A percentile compares a stretch with the other conserved stretches of the same genome.
These are phyloP conservation scores for Bombardia bombarda DNA, from an alignment of 495 filamentous ascomycete genomes.

Conservation along the genomic window DNA sequence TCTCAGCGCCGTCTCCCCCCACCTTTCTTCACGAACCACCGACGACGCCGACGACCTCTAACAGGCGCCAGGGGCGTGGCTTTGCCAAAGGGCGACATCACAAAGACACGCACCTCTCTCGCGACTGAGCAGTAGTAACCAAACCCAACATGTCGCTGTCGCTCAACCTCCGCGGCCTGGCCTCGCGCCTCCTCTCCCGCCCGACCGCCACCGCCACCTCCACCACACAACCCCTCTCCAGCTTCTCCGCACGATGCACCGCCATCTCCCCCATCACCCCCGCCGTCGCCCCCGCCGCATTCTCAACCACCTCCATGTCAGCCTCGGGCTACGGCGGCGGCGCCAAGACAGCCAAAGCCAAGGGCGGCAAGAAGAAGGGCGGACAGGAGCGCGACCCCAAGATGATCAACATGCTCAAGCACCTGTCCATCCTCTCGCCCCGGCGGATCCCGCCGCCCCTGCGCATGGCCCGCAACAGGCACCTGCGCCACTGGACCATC, in stretches of 20 bases:
- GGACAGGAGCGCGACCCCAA: conserved; percentile 13
- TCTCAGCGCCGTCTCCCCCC: too few species aligned
- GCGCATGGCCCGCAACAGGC: conserved; percentile 76
- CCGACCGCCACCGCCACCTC: background rate
- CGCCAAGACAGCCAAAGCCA: background rate
- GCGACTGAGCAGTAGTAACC: background rate
- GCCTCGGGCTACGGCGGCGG: background rate
- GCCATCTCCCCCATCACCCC: background rate
- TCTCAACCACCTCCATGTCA: background rate
- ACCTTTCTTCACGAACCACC: too few species aligned
- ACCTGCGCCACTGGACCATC: conserved; percentile 97
- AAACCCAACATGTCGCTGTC: conserved; percentile 15
- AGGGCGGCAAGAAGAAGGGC: conserved; percentile 16
- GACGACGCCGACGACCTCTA: background rate
- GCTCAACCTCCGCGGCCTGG: conserved; percentile 20
- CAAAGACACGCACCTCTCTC: background rate
- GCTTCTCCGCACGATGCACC: background rate
- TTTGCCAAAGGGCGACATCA: background rate
- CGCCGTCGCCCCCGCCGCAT: background rate
- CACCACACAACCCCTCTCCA: conserved; percentile 4
- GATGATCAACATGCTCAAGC: conserved; percentile 23
- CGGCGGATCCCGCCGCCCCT: conserved; percentile 58
- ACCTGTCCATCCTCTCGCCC: conserved; percentile 21
- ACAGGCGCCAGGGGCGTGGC: background rate
- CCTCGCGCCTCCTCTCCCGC: conserved; percentile 15